Conservation (phyloP, 768 basidiomycete species). For the Termitomyces sp. region DNA sequence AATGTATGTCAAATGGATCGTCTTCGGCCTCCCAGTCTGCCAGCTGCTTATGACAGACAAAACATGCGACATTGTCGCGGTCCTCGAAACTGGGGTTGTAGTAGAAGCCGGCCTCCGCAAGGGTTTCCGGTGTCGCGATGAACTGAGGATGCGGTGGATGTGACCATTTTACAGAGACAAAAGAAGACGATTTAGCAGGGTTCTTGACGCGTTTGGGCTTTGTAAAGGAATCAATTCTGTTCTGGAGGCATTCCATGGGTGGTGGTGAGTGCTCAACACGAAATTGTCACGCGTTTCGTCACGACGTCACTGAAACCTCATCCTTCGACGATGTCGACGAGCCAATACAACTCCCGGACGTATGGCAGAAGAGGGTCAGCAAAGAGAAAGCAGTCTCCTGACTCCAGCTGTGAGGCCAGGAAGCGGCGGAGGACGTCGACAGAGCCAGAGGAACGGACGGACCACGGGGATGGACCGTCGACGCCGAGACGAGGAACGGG, state of each 20-base stretch:
- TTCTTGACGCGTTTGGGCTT: slow-evolving; percentile 59
- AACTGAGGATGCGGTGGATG: slow-evolving; percentile 49
- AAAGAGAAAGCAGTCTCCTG: slow-evolving; percentile 18
- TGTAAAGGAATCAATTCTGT: slow-evolving; percentile 63
- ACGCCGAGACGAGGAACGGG: slow-evolving; percentile 15
- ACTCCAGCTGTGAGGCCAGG: slow-evolving; percentile 1
- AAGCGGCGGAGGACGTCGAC: slow-evolving; percentile 23
- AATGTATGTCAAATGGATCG: slow-evolving; percentile 84
- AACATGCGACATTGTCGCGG: slow-evolving; percentile 77
- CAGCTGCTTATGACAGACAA: slow-evolving; percentile 75
- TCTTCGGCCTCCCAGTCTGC: slow-evolving; percentile 83
- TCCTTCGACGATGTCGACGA: slow-evolving; percentile 7
- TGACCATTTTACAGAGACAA: slow-evolving; percentile 65
- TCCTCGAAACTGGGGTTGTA: slow-evolving; percentile 64
- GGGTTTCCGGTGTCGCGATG: slow-evolving; percentile 62
- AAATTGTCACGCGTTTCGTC: slow-evolving; percentile 27
- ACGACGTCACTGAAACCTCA: slow-evolving; percentile 5
- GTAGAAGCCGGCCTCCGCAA: slow-evolving; percentile 91
- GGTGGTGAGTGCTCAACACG: slow-evolving; percentile 21
- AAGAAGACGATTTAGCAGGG: slow-evolving; percentile 41
- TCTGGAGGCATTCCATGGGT: slow-evolving; percentile 48
- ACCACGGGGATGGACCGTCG: slow-evolving; percentile 5
- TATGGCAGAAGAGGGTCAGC: slow-evolving; percentile 26
- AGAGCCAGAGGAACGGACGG: slow-evolving; percentile 6
- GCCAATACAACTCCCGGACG: slow-evolving; percentile 23